These are phyloP conservation scores for Oryza australiensis DNA, from an alignment of 176 grass and related monocot genomes.

Conservation along the genomic window DNA sequence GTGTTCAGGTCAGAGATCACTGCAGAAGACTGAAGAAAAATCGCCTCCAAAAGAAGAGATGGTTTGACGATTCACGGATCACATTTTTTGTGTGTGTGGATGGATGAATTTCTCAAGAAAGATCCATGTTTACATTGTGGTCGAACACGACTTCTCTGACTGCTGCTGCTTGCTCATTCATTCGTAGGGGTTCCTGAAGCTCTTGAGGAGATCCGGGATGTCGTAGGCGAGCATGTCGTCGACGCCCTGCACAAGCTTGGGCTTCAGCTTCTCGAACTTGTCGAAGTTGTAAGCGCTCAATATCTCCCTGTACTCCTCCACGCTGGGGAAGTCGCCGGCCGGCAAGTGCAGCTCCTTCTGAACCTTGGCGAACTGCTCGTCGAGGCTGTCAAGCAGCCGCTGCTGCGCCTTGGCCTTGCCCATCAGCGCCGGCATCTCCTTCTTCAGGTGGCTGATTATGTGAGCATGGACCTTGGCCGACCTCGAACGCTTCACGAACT, in stretches of 20 bases:
- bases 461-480: constrained; percentile 68
- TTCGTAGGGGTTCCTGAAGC: constrained; percentile 85
- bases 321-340: constrained; percentile 67
- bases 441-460: constrained; percentile 76
- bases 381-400: constrained; percentile 57
- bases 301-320: constrained; percentile 63
- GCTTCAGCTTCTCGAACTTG: constrained; percentile 71
- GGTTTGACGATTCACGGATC: background rate
- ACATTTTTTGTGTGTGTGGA: background rate
- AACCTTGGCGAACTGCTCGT: constrained; percentile 63
- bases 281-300: constrained; percentile 68
- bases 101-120: background rate
- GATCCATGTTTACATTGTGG: background rate
- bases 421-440: constrained; percentile 79
- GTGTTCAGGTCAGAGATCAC: no score
- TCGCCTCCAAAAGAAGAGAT: background rate
- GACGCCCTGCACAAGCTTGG: constrained; percentile 74
- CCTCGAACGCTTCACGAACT: constrained; percentile 78
- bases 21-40: background rate
- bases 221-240: constrained; percentile 83
- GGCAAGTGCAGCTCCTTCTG: constrained; percentile 83
- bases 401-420: constrained; percentile 84
- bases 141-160: background rate
- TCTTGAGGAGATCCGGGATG: constrained; percentile 82
- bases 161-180: constrained; percentile 38